Evolutionary conservation across 2,329 filamentous ascomycete genomes (phyloP).

Genomic region (Calonectria leucothoes): DNA sequence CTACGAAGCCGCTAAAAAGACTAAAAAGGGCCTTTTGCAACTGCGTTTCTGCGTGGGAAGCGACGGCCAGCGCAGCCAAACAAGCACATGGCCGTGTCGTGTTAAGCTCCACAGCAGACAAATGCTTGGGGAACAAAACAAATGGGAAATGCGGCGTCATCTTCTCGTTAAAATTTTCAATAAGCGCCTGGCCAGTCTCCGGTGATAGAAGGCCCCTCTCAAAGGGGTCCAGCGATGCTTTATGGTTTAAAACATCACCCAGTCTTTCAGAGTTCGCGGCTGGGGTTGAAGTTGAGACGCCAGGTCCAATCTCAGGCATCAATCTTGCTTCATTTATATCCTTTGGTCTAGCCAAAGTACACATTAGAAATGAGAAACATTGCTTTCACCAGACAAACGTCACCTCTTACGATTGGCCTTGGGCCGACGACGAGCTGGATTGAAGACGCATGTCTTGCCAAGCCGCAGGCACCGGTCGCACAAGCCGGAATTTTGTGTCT

Average conservation of each 20-base stretch:
- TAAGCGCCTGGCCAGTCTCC: constrained; percentile 25
- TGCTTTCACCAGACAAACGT: not conserved
- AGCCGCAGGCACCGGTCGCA: constrained; percentile 48
- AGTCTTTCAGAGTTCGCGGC: not conserved
- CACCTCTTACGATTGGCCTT: constrained; percentile 28
- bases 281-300: not conserved
- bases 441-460: constrained; percentile 46
- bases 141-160: constrained; percentile 45
- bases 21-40: constrained; percentile 35
- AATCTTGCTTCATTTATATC: not conserved
- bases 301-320: not conserved
- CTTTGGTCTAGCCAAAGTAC: not conserved
- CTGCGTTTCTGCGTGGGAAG: constrained; percentile 27
- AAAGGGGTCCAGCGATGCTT: constrained; percentile 37
- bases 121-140: constrained; percentile 34
- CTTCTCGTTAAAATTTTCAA: constrained; percentile 31
- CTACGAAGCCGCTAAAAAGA: constrained; percentile 41
- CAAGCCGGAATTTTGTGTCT: constrained; percentile 42
- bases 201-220: constrained; percentile 26
- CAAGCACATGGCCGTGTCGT: constrained; percentile 36
- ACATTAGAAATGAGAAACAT: not conserved
- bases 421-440: constrained; percentile 40
- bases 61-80: constrained; percentile 40
- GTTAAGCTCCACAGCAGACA: constrained; percentile 29
- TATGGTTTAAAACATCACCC: not conserved